A percentile compares a stretch with the other conserved stretches of the same genome.
These are phyloP conservation scores for Penicillium tannophilum DNA, from an alignment of 495 filamentous ascomycete species.

Conservation along the genomic window DNA sequence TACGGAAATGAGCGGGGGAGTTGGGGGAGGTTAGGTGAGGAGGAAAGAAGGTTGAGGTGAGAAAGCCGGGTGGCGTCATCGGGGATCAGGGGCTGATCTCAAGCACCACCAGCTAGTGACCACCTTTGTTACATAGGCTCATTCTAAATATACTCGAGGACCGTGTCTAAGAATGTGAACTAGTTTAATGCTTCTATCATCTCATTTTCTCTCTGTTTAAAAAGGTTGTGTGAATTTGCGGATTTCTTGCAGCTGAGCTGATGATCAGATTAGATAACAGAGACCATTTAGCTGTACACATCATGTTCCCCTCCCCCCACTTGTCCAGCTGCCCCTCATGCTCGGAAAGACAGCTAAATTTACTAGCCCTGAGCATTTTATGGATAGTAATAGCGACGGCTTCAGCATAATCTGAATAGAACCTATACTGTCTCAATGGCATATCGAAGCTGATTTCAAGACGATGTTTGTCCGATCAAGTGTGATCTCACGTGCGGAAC, in stretches of 20 bases:
- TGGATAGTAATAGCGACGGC: no score
- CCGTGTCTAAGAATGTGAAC: background rate
- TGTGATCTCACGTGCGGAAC: no score
- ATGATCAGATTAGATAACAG: constrained; percentile 38
- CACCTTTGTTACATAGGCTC: background rate
- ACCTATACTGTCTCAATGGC: no score
- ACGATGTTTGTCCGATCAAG: no score
- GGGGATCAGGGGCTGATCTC: background rate
- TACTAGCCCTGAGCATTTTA: background rate
- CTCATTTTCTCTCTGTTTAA: background rate
- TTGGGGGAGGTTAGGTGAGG: constrained; percentile 15
- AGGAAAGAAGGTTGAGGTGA: constrained; percentile 17
- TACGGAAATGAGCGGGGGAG: background rate
- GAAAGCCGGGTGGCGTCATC: constrained; percentile 23
- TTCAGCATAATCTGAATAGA: no score
- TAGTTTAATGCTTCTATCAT: background rate
- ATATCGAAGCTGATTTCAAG: no score
- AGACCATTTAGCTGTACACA: background rate
- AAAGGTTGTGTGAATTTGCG: background rate
- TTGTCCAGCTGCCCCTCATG: background rate
- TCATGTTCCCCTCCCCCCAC: background rate
- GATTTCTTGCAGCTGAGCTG: background rate
- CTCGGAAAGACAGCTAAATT: background rate
- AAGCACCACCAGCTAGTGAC: background rate
- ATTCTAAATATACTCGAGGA: background rate